Evolutionary conservation across 2,329 filamentous ascomycete species (phyloP).

Genomic region (Verticillium zaregamsianum): DNA sequence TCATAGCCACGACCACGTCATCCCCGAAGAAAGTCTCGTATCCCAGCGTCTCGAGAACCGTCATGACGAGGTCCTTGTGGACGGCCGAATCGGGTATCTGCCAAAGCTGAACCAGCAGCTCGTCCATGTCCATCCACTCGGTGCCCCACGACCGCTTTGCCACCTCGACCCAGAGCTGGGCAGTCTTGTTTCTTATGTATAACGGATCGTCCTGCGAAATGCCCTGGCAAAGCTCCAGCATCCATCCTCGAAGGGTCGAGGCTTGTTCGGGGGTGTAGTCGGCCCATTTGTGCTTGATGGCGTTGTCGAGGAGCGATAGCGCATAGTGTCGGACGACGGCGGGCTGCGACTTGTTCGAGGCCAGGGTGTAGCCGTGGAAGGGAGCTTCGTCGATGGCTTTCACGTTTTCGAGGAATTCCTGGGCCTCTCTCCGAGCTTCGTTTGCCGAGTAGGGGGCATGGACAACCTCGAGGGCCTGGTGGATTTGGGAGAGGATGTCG

Average conservation of each 20-base stretch:
- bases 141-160: conserved; percentile 90
- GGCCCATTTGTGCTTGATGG: conserved; percentile 80
- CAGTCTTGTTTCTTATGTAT: conserved; percentile 90
- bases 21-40: conserved; percentile 93
- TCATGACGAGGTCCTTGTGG: conserved; percentile 81
- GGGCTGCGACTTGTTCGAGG: conserved; percentile 68
- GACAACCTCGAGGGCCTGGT: conserved; percentile 81
- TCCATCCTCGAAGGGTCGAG: conserved; percentile 66
- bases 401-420: conserved; percentile 78
- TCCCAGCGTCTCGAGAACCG: conserved; percentile 84
- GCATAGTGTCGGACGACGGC: conserved; percentile 90
- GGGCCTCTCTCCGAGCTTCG: conserved; percentile 74
- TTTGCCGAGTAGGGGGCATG: conserved; percentile 81
- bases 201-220: conserved; percentile 68
- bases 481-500: conserved; percentile 61
- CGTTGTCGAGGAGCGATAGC: conserved; percentile 84
- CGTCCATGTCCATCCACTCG: conserved; percentile 94
- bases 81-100: conserved; percentile 57
- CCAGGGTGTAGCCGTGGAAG: conserved; percentile 78
- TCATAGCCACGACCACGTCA: conserved; percentile 77
- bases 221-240: conserved; percentile 71
- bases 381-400: conserved; percentile 78
- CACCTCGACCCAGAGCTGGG: conserved; percentile 90
- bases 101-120: conserved; percentile 78
- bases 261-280: conserved; percentile 68